Base-by-base conservation (phyloP, 345 rosid species). In the Diplotaxis tenuifolia region DNA sequence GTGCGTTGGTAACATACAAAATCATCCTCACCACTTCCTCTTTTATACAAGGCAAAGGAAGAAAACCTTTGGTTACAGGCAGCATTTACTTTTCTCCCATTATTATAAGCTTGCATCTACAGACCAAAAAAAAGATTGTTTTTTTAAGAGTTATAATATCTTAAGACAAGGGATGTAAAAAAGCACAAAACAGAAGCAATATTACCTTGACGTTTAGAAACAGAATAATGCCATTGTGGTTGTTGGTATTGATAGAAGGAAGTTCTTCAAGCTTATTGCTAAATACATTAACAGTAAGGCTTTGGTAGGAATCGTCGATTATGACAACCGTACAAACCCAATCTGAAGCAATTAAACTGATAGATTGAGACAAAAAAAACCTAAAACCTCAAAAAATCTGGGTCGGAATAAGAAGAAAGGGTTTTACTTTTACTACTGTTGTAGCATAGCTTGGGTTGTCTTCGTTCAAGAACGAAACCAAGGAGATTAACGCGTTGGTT, bases 11-110 rank as follows among this genome's bases (percentile, higher is more conserved):
- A 92, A 69, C 93, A 87, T 22, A 53, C 42, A 31, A 87, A 83
- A 60, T 68, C 82, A 20, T 63, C 54, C 23, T 42, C 18, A 2
- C 80, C 84, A 62, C 66, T 79, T 71, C 67, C 67, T 52, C 83
- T 85, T 65, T 84, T 72, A 62, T 81, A 95, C 52, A 92, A 53
- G 22, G 90, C 89, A 83, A 88, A 95, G n/a, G 92, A 78, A 63
- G 97, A 85, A 53, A 70, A 65, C 67, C 58, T 61, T 79, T 84
- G 84, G 78, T 85, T 76, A 84, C 77, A 89, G 21, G 85, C 74
- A 52, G 89, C 93, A 85, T 79, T 82, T 10, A 83, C 85, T 68
- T 50, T 15, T 10, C 18, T 50, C 12, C 75, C 79, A 38, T 69
- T 31, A 6, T 54, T 70, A 25, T n/a, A 77, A 53, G 16, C 9